These are phyloP conservation scores for Hyaloscypha finlandica DNA, from an alignment of 495 filamentous ascomycete species.

Conservation along the genomic window DNA sequence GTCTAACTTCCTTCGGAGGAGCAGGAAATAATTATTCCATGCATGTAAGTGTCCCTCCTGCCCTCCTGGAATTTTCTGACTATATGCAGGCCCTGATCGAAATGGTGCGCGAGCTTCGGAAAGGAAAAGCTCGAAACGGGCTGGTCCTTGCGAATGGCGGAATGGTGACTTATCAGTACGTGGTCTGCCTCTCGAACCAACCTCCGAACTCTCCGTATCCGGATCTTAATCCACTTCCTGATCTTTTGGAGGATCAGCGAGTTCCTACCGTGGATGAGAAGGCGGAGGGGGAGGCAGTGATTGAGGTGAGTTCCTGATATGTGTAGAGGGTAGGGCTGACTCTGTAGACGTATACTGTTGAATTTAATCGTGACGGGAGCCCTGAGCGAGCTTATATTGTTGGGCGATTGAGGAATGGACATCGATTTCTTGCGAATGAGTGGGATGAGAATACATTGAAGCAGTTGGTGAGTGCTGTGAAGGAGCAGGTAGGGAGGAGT, in stretches of 20 bases:
- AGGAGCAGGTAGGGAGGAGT: constrained; percentile 40
- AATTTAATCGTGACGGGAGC: constrained; percentile 48
- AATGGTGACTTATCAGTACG: constrained; percentile 54
- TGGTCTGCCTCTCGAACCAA: constrained; percentile 47
- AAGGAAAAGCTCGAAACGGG: constrained; percentile 42
- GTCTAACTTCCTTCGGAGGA: constrained; percentile 59
- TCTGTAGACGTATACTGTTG: constrained; percentile 56
- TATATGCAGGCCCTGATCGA: constrained; percentile 46
- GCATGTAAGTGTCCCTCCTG: constrained; percentile 44
- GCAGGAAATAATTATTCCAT: constrained; percentile 64
- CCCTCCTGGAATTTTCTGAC: background rate
- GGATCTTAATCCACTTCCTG: constrained; percentile 38
- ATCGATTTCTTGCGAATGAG: constrained; percentile 54
- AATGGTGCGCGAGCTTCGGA: constrained; percentile 47
- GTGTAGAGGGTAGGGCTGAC: background rate
- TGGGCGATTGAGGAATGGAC: constrained; percentile 46
- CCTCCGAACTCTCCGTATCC: constrained; percentile 47
- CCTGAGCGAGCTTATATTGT: constrained; percentile 48
- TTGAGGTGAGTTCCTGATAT: constrained; percentile 47
- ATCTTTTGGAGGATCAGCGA: constrained; percentile 30
- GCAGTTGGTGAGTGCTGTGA: constrained; percentile 34
- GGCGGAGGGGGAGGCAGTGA: constrained; percentile 45
- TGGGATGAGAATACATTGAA: constrained; percentile 43
- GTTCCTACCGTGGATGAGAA: constrained; percentile 39
- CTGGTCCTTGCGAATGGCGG: constrained; percentile 60